These are phyloP conservation scores for Toxoplasma gondii DNA, from an alignment of 169 alveolate genomes.

Conservation along the genomic window DNA sequence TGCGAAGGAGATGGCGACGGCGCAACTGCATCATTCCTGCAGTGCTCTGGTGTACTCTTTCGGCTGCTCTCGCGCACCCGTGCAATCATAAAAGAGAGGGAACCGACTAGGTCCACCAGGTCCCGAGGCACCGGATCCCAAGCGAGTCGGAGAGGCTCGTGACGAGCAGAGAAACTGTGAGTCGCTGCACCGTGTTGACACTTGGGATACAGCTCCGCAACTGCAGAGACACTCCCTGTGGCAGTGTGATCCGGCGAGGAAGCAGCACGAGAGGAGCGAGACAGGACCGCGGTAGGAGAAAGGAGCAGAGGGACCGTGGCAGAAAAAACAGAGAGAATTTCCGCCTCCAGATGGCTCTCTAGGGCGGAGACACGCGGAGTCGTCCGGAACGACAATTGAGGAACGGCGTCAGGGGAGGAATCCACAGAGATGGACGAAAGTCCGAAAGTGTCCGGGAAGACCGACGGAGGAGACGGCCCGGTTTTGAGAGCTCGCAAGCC, in stretches of 20 bases:
- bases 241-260: background rate
- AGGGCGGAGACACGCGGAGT: background rate
- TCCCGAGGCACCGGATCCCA: conserved; percentile 30
- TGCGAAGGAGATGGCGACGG: background rate
- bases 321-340: background rate
- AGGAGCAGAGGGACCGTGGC: background rate
- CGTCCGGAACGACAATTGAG: too few species aligned
- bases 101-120: background rate
- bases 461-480: background rate
- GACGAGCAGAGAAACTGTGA: background rate
- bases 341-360: background rate
- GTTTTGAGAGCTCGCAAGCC: background rate
- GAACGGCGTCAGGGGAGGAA: background rate
- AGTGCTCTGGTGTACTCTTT: too few species aligned
- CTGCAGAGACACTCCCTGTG: background rate
- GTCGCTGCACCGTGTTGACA: background rate
- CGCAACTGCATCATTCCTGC: background rate
- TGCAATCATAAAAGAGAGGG: background rate
- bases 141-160: background rate
- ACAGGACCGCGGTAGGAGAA: background rate
- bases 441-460: background rate
- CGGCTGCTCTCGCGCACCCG: background rate
- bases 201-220: background rate
- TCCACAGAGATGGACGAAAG: background rate
- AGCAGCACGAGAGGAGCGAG: background rate